Conservation (phyloP, 2,329 filamentous ascomycete genomes). For the Xylariaceae sp. region DNA sequence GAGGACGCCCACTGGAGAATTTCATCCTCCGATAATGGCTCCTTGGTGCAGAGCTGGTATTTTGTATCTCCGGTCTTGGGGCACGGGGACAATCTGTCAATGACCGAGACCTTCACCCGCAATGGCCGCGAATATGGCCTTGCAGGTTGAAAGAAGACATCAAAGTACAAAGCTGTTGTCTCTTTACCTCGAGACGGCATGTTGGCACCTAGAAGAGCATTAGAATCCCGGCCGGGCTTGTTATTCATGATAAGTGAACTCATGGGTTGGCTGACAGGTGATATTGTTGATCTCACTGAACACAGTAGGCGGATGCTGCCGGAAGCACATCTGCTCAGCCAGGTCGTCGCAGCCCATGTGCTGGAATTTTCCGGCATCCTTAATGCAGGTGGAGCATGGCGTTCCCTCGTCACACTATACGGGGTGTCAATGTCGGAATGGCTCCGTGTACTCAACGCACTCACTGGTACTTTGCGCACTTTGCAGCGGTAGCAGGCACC, state of each 20-base stretch:
- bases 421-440: conserved; percentile 16
- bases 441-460: conserved; percentile 27
- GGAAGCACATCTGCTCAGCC: conserved; percentile 30
- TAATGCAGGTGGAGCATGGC: conserved; percentile 33
- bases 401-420: conserved; percentile 37
- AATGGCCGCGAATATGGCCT: conserved; percentile 13
- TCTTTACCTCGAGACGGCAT: conserved; percentile 16
- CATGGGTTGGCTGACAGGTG: conserved; percentile 15
- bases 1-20: conserved; percentile 27
- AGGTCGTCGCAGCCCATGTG: conserved; percentile 17
- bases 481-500: conserved; percentile 48
- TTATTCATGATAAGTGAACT: neutral
- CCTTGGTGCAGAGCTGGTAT: conserved; percentile 10
- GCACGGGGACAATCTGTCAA: conserved; percentile 7
- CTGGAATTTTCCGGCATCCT: conserved; percentile 23
- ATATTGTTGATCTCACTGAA: conserved; percentile 28
- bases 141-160: conserved; percentile 21
- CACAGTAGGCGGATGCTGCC: conserved; percentile 20
- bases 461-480: conserved; percentile 46
- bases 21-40: conserved; percentile 9
- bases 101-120: conserved; percentile 16
- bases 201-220: conserved; percentile 12
- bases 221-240: neutral
- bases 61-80: conserved; percentile 8
- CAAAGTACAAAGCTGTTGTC: conserved; percentile 6